Evolutionary conservation across 2,329 filamentous ascomycete species (phyloP), one percentile per base, ranked within the genome.

Genomic region (Curvularia sp.): DNA sequence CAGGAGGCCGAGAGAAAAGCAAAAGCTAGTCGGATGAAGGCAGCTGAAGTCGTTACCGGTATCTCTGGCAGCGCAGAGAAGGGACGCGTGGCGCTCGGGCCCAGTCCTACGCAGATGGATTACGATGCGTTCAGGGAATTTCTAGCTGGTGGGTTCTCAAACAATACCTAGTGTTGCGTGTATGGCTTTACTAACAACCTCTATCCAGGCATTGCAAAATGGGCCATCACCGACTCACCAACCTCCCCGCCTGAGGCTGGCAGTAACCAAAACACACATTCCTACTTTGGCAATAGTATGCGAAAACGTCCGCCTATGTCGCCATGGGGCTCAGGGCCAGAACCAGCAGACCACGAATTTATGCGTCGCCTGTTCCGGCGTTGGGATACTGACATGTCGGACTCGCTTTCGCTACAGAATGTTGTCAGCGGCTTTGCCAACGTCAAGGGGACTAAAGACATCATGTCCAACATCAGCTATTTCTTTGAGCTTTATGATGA

Each of bases 401-500:
- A 89, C n/a, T 88, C 89, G 1, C 79, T 99, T 62, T 96, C 89
- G 18, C 80, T 99, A 49, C 93, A 97, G 71, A 92, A 98, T 67
- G 92, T 99, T 2, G 95, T 98, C 5, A 90, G 89, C 18, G 95
- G 95, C 0, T 82, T 99, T 46, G 93, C 94, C 1, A 88, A 91
- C 13, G 92, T 99, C 71, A 98, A 97, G 76, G 94, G 95, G 8
- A 93, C 90, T 55, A 89, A 89, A 47, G 95, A 99, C 77, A 97
- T 99, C 65, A 97, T 99, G 94, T 92, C 92, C 30, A 95, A 91
- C 58, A 98, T 99, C 72, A 95, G 89, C 60, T 98, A 98, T 78
- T 98, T 99, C 77, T 99, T 99, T 69, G 92, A 97, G 71, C 86
- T 99, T 0, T 97, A 98, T 75, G 95, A 99, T 73, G 94, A 99